These are phyloP conservation scores for Sechiopsis laciniata DNA, from an alignment of 306 rosid species.

Conservation along the genomic window DNA sequence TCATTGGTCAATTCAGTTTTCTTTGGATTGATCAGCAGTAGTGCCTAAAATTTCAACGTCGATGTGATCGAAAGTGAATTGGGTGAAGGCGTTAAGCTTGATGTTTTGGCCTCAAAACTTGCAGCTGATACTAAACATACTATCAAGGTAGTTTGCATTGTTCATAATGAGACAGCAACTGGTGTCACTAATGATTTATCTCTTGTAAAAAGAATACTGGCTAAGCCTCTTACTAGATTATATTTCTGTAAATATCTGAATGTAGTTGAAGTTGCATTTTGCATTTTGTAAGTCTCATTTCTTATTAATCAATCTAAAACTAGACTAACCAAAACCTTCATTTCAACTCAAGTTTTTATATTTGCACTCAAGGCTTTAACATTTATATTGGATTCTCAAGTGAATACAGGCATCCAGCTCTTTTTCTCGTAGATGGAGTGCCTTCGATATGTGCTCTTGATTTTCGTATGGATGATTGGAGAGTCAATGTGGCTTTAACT, in stretches of 20 bases:
- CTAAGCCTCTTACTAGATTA: constrained; percentile 35
- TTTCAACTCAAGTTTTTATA: not conserved
- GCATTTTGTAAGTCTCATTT: not conserved
- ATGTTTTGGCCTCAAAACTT: constrained; percentile 71
- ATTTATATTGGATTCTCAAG: constrained; percentile 46
- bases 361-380: not conserved
- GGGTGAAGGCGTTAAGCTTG: constrained; percentile 96
- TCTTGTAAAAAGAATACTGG: constrained; percentile 67
- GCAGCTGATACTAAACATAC: constrained; percentile 67
- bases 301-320: not conserved
- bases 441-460: constrained; percentile 95
- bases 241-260: not conserved
- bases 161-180: constrained; percentile 96
- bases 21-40: constrained; percentile 99
- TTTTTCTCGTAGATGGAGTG: constrained; percentile 89
- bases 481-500: constrained; percentile 88
- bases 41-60: constrained; percentile 79
- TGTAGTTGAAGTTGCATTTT: not conserved
- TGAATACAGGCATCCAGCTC: constrained; percentile 79
- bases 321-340: not conserved
- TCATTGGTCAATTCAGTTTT: constrained; percentile 95
- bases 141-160: constrained; percentile 92
- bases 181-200: constrained; percentile 88
- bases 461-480: constrained; percentile 99
- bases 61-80: constrained; percentile 94